These are phyloP conservation scores for Ustulina deusta DNA, from an alignment of 2,329 filamentous ascomycete genomes.

Conservation along the genomic window DNA sequence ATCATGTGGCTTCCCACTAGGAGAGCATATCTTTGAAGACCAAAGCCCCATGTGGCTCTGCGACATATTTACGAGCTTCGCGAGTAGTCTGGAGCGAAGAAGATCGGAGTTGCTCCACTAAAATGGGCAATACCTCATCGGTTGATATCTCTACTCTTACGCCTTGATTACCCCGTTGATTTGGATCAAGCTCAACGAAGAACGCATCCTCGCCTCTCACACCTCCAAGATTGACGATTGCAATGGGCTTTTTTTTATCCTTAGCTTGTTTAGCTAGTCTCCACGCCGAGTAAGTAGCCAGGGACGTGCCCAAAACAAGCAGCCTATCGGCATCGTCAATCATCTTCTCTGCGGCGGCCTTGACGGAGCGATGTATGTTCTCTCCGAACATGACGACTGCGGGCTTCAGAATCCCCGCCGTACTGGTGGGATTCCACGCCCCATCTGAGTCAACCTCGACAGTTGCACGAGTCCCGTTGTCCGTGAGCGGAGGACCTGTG, in stretches of 20 bases:
- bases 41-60: slow-evolving; percentile 49
- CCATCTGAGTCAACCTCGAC: slow-evolving; percentile 84
- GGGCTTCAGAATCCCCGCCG: slow-evolving; percentile 87
- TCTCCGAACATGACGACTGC: slow-evolving; percentile 98
- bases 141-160: slow-evolving; percentile 70
- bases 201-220: slow-evolving; percentile 82
- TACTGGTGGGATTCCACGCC: slow-evolving; percentile 75
- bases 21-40: slow-evolving; percentile 72
- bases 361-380: slow-evolving; percentile 77
- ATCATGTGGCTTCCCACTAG: slow-evolving; percentile 49
- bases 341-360: slow-evolving; percentile 80
- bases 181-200: slow-evolving; percentile 67
- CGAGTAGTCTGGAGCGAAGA: slow-evolving; percentile 35
- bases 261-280: slow-evolving; percentile 85
- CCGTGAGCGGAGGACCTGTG: slow-evolving; percentile 66
- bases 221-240: slow-evolving; percentile 88
- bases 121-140: slow-evolving; percentile 67
- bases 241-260: slow-evolving; percentile 85
- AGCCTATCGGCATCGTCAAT: slow-evolving; percentile 81
- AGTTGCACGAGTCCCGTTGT: slow-evolving; percentile 65
- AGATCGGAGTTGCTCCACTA: slow-evolving; percentile 64
- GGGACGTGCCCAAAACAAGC: slow-evolving; percentile 85
- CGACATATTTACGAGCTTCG: slow-evolving; percentile 41
- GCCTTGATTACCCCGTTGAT: slow-evolving; percentile 63
- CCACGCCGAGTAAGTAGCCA: slow-evolving; percentile 97